A percentile compares a stretch with the other conserved stretches of the same genome.
phyloP scores from a whole-genome alignment of 768 basidiomycete species.

The Trichaptum fuscoviolaceum region DNA sequence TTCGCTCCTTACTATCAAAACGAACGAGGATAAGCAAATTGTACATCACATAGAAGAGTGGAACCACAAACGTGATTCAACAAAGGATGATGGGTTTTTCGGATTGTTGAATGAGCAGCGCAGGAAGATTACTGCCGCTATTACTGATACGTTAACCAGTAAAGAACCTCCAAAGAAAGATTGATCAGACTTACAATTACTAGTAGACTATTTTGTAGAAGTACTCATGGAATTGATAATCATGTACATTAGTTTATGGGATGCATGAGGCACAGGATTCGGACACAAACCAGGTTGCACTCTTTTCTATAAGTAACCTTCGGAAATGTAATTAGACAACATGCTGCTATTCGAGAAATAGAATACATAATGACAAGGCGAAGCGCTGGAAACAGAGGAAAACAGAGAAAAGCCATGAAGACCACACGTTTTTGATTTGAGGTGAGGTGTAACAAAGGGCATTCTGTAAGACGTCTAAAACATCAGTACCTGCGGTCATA shows the following conservation, averaged over 20 bases:
- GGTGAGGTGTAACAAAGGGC: not conserved
- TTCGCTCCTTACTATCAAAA: constrained; percentile 36
- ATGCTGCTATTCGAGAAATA: not conserved
- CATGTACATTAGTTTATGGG: not conserved
- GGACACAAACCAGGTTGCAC: too few species aligned
- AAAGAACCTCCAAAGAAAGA: constrained; percentile 13
- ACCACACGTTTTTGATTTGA: not conserved
- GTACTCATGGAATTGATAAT: not conserved
- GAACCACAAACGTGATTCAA: constrained; percentile 35
- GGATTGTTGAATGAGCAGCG: constrained; percentile 40
- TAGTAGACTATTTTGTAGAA: not conserved
- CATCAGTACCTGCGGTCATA: constrained; percentile 3
- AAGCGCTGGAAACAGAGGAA: not conserved
- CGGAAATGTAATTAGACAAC: not conserved
- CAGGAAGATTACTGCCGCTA: constrained; percentile 35
- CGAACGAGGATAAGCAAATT: constrained; percentile 33
- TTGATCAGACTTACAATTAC: not conserved
- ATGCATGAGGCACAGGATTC: too few species aligned
- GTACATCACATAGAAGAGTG: constrained; percentile 39
- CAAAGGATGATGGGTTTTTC: constrained; percentile 35
- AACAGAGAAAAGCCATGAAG: not conserved
- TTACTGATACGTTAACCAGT: constrained; percentile 31
- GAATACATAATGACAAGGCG: not conserved
- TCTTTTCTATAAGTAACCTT: too few species aligned
- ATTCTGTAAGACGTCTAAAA: not conserved